These are phyloP conservation scores for Intubia oerlemansii DNA, from an alignment of 2,329 filamentous ascomycete genomes.

Conservation along the genomic window DNA sequence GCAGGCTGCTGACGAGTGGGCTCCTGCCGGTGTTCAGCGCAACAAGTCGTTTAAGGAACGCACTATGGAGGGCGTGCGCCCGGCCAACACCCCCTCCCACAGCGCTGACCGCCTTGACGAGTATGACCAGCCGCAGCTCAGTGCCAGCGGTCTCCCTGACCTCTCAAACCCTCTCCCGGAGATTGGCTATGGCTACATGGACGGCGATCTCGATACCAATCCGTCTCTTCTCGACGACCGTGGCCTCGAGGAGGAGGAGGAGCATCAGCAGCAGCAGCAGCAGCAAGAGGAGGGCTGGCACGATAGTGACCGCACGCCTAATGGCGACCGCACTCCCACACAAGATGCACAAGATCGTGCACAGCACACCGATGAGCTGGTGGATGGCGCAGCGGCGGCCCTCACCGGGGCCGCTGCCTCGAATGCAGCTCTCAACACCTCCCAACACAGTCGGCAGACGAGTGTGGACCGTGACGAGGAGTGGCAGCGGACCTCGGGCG, in stretches of 20 bases:
- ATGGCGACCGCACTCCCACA: slow-evolving; percentile 13
- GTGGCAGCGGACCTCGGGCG: slow-evolving; percentile 39
- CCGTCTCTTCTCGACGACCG: slow-evolving; percentile 68
- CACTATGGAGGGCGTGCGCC: slow-evolving; percentile 30
- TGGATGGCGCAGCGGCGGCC: too few relatives aligned
- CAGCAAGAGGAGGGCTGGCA: slow-evolving; percentile 15
- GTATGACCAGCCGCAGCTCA: slow-evolving; percentile 32
- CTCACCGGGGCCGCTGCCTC: slow-evolving; percentile 23
- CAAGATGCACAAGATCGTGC: slow-evolving; percentile 13
- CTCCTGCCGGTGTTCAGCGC: slow-evolving; percentile 29
- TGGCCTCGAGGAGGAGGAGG: too few relatives aligned
- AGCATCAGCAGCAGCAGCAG: slow-evolving; percentile 44
- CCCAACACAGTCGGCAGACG: slow-evolving; percentile 29
- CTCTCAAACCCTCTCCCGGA: slow-evolving; percentile 54
- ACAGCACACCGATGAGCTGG: slow-evolving; percentile 26
- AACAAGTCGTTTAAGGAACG: slow-evolving; percentile 48
- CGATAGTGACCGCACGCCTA: slow-evolving; percentile 11
- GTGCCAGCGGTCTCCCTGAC: slow-evolving; percentile 48
- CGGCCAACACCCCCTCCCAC: slow-evolving; percentile 33
- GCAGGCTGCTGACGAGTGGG: slow-evolving; percentile 14
- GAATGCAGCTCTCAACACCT: slow-evolving; percentile 3
- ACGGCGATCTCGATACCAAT: slow-evolving; percentile 55
- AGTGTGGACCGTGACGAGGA: slow-evolving; percentile 44
- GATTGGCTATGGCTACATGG: slow-evolving; percentile 41
- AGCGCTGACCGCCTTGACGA: slow-evolving; percentile 36